A percentile compares a stretch with the other conserved stretches of the same genome.
phyloP scores from a whole-genome alignment of 1,284 basidiomycete genomes.

The Ganoderma leucocontextum region DNA sequence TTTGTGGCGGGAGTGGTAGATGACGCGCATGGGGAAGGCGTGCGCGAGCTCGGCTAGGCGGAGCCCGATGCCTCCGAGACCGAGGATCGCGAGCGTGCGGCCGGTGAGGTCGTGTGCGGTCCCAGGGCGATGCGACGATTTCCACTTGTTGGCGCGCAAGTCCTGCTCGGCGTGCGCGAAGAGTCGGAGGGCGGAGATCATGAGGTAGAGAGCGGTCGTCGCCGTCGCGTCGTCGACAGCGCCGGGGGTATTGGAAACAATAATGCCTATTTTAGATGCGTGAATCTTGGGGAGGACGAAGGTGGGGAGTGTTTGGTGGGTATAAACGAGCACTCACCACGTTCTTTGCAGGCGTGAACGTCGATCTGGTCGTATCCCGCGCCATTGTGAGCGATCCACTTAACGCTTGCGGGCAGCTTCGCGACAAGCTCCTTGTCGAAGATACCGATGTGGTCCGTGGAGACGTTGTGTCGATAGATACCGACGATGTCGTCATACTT shows the following conservation, averaged over 20 bases:
- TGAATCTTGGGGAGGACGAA: background rate
- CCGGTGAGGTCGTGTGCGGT: constrained; percentile 80
- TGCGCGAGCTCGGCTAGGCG: constrained; percentile 74
- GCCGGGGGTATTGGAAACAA: constrained; percentile 90
- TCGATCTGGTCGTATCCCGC: constrained; percentile 92
- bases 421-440: constrained; percentile 84
- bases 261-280: constrained; percentile 65
- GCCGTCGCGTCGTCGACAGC: constrained; percentile 94
- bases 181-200: constrained; percentile 86
- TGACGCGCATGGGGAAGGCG: constrained; percentile 87
- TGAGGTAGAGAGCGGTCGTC: constrained; percentile 86
- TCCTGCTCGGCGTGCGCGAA: constrained; percentile 79
- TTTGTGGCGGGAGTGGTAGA: constrained; percentile 81
- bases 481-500: constrained; percentile 82
- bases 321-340: constrained; percentile 52
- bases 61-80: constrained; percentile 89
- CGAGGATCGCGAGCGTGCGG: constrained; percentile 85
- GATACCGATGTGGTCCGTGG: constrained; percentile 71
- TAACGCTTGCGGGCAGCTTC: constrained; percentile 70
- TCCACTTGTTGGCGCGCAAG: constrained; percentile 66
- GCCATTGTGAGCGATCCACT: constrained; percentile 93
- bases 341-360: constrained; percentile 74
- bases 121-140: constrained; percentile 53
- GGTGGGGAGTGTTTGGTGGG: background rate
- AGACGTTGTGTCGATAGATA: constrained; percentile 82